These are phyloP conservation scores for Pichia sp. DNA, from an alignment of 1,139 yeast genomes.

Conservation along the genomic window DNA sequence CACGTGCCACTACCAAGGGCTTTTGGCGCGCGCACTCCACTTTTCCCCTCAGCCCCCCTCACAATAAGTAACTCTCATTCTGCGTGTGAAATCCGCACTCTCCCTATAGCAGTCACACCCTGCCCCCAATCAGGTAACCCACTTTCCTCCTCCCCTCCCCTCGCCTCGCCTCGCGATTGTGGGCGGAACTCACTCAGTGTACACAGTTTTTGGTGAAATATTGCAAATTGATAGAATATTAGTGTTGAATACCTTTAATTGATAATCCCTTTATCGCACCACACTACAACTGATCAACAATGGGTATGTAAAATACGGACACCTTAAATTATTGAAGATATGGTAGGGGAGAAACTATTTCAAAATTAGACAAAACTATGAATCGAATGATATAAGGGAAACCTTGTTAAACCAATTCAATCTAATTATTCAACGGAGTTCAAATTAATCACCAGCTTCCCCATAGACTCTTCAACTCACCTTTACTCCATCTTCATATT, in stretches of 20 bases:
- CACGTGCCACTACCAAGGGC: neutral
- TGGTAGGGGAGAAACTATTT: neutral
- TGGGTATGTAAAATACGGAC: constrained; percentile 13
- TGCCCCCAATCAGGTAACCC: neutral
- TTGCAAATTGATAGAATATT: too few relatives aligned
- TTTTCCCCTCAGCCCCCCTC: neutral
- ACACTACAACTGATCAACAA: constrained; percentile 7
- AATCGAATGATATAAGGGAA: neutral
- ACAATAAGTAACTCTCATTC: too few relatives aligned
- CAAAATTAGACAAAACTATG: neutral
- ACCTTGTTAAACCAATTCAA: too few relatives aligned
- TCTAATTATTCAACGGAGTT: too few relatives aligned
- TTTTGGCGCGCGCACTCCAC: neutral
- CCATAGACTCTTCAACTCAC: too few relatives aligned
- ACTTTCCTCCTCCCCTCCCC: neutral
- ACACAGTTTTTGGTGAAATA: too few relatives aligned
- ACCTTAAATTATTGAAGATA: neutral
- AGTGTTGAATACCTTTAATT: neutral
- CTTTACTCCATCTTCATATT: too few relatives aligned
- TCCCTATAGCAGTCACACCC: too few relatives aligned
- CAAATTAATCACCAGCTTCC: too few relatives aligned
- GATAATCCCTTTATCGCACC: neutral
- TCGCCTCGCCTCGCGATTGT: neutral
- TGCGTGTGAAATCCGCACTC: too few relatives aligned
- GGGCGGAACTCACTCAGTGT: too few relatives aligned